Percentiles rank a stretch among this genome's conserved stretches.
These are phyloP conservation scores for rapeseed (Brassica napus) DNA, from an alignment of 345 rosid species.

Conservation along the genomic window DNA sequence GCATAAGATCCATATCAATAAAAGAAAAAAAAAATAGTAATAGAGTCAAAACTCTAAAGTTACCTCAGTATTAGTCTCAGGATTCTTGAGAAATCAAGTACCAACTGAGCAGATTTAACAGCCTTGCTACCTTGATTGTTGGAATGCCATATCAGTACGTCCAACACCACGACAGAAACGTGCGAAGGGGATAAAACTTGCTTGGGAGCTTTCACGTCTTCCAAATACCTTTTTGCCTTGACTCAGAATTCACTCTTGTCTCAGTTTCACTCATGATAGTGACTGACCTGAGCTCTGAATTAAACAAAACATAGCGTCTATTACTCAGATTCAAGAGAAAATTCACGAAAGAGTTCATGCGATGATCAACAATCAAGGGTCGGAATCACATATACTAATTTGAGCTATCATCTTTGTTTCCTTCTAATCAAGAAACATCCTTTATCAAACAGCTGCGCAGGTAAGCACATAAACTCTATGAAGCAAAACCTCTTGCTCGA, in stretches of 20 bases:
- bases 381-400: neutral
- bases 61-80: conserved; percentile 96
- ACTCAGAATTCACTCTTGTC: neutral
- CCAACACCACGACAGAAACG: conserved; percentile 94
- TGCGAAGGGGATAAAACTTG: conserved; percentile 89
- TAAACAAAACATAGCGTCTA: conserved; percentile 6
- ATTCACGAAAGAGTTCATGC: neutral
- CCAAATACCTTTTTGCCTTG: conserved; percentile 92
- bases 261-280: conserved; percentile 17
- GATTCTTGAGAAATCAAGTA: conserved; percentile 60
- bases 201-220: conserved; percentile 91
- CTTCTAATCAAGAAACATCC: no score
- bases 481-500: no score
- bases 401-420: neutral
- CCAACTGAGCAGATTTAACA: conserved; percentile 76
- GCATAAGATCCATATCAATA: no score
- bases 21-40: no score
- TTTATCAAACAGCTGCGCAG: no score
- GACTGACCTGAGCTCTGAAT: conserved; percentile 19
- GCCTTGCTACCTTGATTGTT: conserved; percentile 47
- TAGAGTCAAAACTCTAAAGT: no score
- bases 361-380: neutral
- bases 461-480: no score
- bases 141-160: conserved; percentile 92
- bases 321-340: neutral